Percentiles rank a stretch among this genome's conserved stretches.
Conservation (phyloP, 108 stramenopile genomes). For the Licmophora abbreviata region DNA sequence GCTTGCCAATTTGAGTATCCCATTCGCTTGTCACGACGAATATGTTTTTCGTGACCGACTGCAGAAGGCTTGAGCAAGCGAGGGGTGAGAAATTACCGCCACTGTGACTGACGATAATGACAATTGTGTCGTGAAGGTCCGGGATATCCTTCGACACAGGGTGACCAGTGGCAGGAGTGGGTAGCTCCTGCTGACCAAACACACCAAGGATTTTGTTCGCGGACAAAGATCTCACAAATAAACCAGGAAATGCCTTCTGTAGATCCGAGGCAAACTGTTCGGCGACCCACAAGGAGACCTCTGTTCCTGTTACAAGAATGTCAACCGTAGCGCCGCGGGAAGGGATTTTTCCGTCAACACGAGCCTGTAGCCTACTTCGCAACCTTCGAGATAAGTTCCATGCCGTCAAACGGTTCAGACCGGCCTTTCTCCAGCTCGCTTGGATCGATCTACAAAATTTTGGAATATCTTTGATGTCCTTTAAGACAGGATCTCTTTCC, state of each 20-base stretch:
- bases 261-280: constrained; percentile 80
- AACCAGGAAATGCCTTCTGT: constrained; percentile 61
- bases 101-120: constrained; percentile 62
- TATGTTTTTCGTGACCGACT: constrained; percentile 34
- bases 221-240: constrained; percentile 44
- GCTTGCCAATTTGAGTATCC: constrained; percentile 72
- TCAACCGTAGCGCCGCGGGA: constrained; percentile 26
- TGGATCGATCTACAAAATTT: constrained; percentile 38
- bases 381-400: constrained; percentile 39
- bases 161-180: constrained; percentile 50
- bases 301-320: constrained; percentile 71
- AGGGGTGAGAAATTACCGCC: constrained; percentile 68
- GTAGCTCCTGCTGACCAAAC: constrained; percentile 55
- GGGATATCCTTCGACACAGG: constrained; percentile 26
- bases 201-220: constrained; percentile 77
- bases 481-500: constrained; percentile 39
- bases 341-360: constrained; percentile 24
- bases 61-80: constrained; percentile 49
- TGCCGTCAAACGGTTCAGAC: constrained; percentile 54
- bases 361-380: constrained; percentile 19
- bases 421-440: constrained; percentile 41
- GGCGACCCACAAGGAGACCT: constrained; percentile 76
- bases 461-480: constrained; percentile 56
- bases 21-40: constrained; percentile 51
- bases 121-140: constrained; percentile 48